These are phyloP conservation scores for Botryobasidium botryosum DNA, from an alignment of 768 basidiomycete genomes.

Conservation along the genomic window DNA sequence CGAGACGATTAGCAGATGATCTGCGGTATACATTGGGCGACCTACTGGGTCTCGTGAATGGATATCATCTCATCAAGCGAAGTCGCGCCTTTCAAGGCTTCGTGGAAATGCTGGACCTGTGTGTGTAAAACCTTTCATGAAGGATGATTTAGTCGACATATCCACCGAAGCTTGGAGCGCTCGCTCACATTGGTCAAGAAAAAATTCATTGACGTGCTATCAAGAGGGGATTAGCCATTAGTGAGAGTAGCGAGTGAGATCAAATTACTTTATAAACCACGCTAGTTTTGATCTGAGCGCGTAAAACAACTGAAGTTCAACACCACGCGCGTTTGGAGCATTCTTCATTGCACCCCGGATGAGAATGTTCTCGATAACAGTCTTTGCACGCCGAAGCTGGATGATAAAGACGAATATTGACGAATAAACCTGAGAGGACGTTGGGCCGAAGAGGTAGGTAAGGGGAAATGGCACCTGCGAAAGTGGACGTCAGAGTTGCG, in stretches of 20 bases:
- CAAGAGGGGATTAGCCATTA: background rate
- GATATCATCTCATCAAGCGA: slow-evolving; percentile 66
- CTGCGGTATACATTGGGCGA: slow-evolving; percentile 1
- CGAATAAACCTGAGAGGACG: slow-evolving; percentile 38
- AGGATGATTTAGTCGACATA: background rate
- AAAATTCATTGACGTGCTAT: slow-evolving; percentile 49
- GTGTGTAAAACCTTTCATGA: slow-evolving; percentile 40
- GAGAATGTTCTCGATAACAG: slow-evolving; percentile 47
- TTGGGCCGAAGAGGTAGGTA: slow-evolving; percentile 56
- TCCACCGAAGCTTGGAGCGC: background rate
- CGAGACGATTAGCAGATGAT: background rate
- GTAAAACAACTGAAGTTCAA: slow-evolving; percentile 52
- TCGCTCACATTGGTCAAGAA: slow-evolving; percentile 48
- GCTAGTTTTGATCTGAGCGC: slow-evolving; percentile 59
- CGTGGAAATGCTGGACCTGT: slow-evolving; percentile 42
- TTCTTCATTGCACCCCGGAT: slow-evolving; percentile 33
- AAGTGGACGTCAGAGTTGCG: background rate
- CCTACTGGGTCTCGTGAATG: slow-evolving; percentile 55
- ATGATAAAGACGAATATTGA: slow-evolving; percentile 55
- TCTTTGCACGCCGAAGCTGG: slow-evolving; percentile 58
- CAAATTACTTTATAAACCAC: slow-evolving; percentile 73
- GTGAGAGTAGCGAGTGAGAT: background rate
- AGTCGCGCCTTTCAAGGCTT: slow-evolving; percentile 31
- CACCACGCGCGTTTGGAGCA: slow-evolving; percentile 14
- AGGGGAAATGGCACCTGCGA: slow-evolving; percentile 44